Base-by-base conservation (phyloP, 2,329 filamentous ascomycete species). In the Ophidiomyces ophidiicola region DNA sequence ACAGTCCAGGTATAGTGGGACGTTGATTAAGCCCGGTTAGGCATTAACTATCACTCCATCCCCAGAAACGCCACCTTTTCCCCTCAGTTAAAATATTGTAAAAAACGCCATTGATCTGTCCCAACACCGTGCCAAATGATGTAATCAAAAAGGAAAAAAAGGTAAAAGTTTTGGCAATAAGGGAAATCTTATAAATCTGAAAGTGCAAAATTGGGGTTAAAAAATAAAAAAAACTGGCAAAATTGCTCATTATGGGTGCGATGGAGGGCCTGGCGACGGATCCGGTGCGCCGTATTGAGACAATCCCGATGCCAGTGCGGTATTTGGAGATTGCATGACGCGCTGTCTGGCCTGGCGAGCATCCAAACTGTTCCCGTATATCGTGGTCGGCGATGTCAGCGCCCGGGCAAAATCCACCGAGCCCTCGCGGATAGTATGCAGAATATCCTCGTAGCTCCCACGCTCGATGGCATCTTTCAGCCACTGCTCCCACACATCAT, bases 401-500 rank as follows among this genome's bases (percentile, higher is more conserved):
- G 18, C 25, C 20, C 36, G 25, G 14, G 41, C 21, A 14, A 44
- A 41, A 21, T 44, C 42, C 5, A 62, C 48, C 11, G 59, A 54
- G 28, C 55, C 55, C 23, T 53, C 47, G 32, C 60, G 52, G 42
- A 64, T 61, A 6, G 59, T 56, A 42, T 60, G 52, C 17, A 63
- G 48, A 48, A 64, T 56, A 32, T 62, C 59, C n/a, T 51, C 49
- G 44, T 61, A 63, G 33, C 53, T 55, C 35, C 68, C 68, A 25
- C 68, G 59, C 48, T 74, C 71, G 11, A 68, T 62, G 6, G 64
- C 69, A 47, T 74, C 70, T 49, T 74, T 74, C 42, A 74, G 54
- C 62, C 70, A 74, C 49, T 73, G 70, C 49, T 75, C 71, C 67
- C 69, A 74, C 41, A 64, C 61, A 36, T 61, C 59, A 26, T 66